Evolutionary conservation across 495 filamentous ascomycete genomes (phyloP), one percentile per base, ranked within the genome.

Genomic region (Platismatia glauca): DNA sequence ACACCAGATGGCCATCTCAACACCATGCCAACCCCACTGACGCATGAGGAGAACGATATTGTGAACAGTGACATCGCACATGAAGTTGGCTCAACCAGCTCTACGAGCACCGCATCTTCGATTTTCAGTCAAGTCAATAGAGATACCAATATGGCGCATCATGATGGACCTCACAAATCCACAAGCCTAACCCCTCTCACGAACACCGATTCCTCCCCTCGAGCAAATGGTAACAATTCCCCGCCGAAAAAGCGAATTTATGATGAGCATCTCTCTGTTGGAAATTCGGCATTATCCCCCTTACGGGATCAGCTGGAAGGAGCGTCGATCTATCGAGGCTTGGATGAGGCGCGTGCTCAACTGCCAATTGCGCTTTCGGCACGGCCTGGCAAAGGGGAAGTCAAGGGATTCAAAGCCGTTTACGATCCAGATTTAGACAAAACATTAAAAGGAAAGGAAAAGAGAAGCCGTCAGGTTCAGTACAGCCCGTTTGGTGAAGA

Each of bases 371-470:
- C 82, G 70, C 78, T 79, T 55, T 84, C 85, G 65, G 81, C 81
- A 65, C 86, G 85, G 67, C 82, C 85, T 67, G 75, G 78, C 58
- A 81, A 78, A 64, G 85, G 78, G 63, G 75, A 78, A 66, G 76
- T 85, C 68, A 86, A 83, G 74, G 90, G 89, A 67, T 79, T 78
- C 67, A 89, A 81, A 72, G 80, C 83, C 66, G 81, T 79, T 67
- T 90, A 88, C 76, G 91, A 95, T 74, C 90, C 90, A 41, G 81
- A 86, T 63, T 75, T 83, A 57, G 88, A 89, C 71, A 78, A 76
- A 60, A 72, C 79, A 46, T 77, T 76, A 55, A 81, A 81, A 69
- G 84, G 89, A 44, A 87, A 84, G 69, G 84, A 83, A 65, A 86
- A 82, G 66, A 61, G 60, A 29, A 59, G 58, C 38, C 70, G 75